phyloP scores from a whole-genome alignment of 345 rosid genomes.

The Melastoma malabathricum region DNA sequence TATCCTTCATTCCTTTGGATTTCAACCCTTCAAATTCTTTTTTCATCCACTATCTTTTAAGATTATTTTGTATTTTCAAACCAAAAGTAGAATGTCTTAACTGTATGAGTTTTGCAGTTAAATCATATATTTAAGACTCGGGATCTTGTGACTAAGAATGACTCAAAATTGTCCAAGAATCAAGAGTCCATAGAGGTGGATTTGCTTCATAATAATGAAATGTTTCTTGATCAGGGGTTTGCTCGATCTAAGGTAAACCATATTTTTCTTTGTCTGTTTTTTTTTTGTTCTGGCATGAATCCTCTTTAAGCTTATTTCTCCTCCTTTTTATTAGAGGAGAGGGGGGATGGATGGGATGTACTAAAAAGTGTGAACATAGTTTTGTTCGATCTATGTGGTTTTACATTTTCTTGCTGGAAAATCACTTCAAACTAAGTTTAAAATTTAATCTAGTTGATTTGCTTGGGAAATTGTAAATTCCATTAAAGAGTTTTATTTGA shows the following conservation, averaged over 20 bases:
- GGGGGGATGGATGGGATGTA: too few species aligned
- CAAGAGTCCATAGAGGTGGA: slow-evolving; percentile 26
- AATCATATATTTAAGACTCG: slow-evolving; percentile 73
- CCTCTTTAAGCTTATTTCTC: too few species aligned
- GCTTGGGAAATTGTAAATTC: too few species aligned
- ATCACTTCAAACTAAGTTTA: too few species aligned
- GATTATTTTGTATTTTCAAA: too few species aligned
- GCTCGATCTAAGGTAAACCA: slow-evolving; percentile 85
- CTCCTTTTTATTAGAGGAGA: too few species aligned
- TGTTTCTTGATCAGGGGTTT: slow-evolving; percentile 74
- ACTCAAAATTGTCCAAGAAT: slow-evolving; percentile 51
- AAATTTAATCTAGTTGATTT: too few species aligned
- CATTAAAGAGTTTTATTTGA: too few species aligned
- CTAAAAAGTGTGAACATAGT: too few species aligned
- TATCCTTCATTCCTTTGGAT: background rate
- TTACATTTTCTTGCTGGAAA: too few species aligned
- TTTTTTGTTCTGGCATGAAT: background rate
- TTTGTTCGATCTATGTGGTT: too few species aligned
- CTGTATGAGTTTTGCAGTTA: slow-evolving; percentile 29
- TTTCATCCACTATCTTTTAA: too few species aligned
- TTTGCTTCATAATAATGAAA: slow-evolving; percentile 31
- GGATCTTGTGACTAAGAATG: slow-evolving; percentile 68
- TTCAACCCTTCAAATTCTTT: background rate
- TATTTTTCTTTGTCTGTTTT: background rate
- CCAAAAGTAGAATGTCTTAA: background rate